A percentile compares a stretch with the other conserved stretches of the same genome.
These are phyloP conservation scores for Aspergillus hortae DNA, from an alignment of 2,329 filamentous ascomycete genomes.

Conservation along the genomic window DNA sequence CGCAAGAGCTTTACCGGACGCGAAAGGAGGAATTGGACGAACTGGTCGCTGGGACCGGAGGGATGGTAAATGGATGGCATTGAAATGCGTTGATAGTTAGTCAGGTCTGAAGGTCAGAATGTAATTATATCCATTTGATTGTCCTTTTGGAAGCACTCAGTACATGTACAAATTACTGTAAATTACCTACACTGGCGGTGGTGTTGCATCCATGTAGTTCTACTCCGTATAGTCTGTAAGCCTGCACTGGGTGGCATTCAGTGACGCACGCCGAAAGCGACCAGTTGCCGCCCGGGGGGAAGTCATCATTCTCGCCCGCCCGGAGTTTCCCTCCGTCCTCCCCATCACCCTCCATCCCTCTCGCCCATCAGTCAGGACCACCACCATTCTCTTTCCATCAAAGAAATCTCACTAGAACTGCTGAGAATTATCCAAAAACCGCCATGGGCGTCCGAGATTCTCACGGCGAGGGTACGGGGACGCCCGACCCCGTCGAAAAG, in stretches of 20 bases:
- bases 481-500: conserved; percentile 64
- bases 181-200: too few relatives aligned
- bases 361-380: not conserved
- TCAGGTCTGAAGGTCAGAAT: conserved; percentile 11
- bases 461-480: conserved; percentile 51
- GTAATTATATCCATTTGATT: conserved; percentile 10
- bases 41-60: conserved; percentile 42
- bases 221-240: too few relatives aligned
- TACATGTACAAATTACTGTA: not conserved
- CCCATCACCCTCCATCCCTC: conserved; percentile 12
- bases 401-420: conserved; percentile 4
- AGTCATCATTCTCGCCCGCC: conserved; percentile 18
- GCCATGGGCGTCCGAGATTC: conserved; percentile 56
- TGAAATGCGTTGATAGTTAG: conserved; percentile 14
- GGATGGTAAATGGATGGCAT: conserved; percentile 38
- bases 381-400: conserved; percentile 10
- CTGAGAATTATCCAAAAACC: not conserved
- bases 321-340: conserved; percentile 12
- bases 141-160: not conserved
- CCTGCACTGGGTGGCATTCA: too few relatives aligned
- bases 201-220: too few relatives aligned
- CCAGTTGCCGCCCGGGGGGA: conserved; percentile 10
- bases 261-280: not conserved
- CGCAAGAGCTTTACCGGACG: conserved; percentile 77
- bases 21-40: conserved; percentile 73